Base-by-base conservation (phyloP, 176 grass and related monocot species). In the Bothriochloa decipiens region DNA sequence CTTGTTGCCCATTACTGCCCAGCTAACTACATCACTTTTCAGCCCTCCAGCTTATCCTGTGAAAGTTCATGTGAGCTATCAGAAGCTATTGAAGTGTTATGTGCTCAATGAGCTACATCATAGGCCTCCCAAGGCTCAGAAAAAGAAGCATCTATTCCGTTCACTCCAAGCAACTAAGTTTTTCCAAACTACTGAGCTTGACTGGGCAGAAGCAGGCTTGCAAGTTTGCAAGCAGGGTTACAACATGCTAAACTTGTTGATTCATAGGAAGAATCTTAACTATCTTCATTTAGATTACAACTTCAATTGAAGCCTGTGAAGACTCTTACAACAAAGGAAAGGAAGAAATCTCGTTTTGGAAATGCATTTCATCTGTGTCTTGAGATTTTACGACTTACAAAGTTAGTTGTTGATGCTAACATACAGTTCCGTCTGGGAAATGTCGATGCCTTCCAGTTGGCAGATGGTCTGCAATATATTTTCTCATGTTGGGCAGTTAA, bases 171-270 rank as follows among this genome's bases (percentile, higher is more conserved):
- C 93, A 33, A 98, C 96, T 29, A 98, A 95, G 17, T 98, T 98
- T 68, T 98, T 98, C 67, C 96, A 98, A 89, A 98, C 93, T 67
- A 98, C 96, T 76, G 96, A 95, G 81, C 86, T 98, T 69, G 96
- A 98, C 72, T 98, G 96, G 96, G 96, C 91, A 60, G 96, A 98
- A 90, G 96, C 96, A 33, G 96, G 96, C 17, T 60, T 98, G 65
- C 96, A 98, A 89, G 96, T 98, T 77, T 98, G 96, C 80, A 98
- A 98, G 78, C 96, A 98, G 76, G 96, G 96, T 36, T 98, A 95
- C 87, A 98, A 98, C 86, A 98, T 98, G 96, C 78, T 98, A 1
- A 98, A 98, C 74, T 82, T 98, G 79, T 93, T 98, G 87, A 98
- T 98, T 84, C 96, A 98, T 83, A 90, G 96, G 45, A 98, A 95